Base-by-base conservation (phyloP, 1,284 basidiomycete genomes). In the Trametes versicolor region DNA sequence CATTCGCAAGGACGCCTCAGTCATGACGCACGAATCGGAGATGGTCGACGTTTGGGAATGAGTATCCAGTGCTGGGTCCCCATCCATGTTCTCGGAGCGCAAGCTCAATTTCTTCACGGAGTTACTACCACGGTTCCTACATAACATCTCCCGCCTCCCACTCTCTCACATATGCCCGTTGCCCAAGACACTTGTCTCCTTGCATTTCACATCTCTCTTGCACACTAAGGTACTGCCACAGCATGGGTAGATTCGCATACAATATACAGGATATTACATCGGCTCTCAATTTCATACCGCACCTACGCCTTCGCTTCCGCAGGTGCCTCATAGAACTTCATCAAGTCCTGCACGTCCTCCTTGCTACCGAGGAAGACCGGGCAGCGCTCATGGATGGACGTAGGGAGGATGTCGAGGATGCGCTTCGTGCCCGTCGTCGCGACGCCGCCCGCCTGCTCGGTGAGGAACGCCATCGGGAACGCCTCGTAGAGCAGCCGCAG, bases 391-490 rank as follows among this genome's bases (percentile, higher is more conserved):
- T 99, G 98, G 70, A 99, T 99, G 71, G 75, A 79, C 64, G 86
- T 95, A 6, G 98, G 98, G 59, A 92, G 81, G 66, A 99, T 91
- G 75, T 99, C 98, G 50, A 99, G 84, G 72, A 99, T 97, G 51
- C 97, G 89, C 77, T 91, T 85, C 29, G 87, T 93, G 41, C 98
- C 98, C 0, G 97, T 99, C 8, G 97, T 98, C 2, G 98, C 98
- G 66, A 98, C 80, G 54, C 98, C 98, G 39, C 98, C 98, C 36
- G 98, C 98, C 87, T 97, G 96, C 75, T 99, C 97, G 4, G 91
- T 96, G 74, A 99, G 81, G 82, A 94, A 97, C 2, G 97, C 94
- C 97, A 99, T 99, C n/a, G 97, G 97, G 87, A 99, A 99, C 6
- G 95, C 97, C 82, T 99, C 98, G 76, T 99, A 99, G 54, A 99